Evolutionary conservation across 164 flowering plant genomes (phyloP).

Genomic region (Sextonia rubra): DNA sequence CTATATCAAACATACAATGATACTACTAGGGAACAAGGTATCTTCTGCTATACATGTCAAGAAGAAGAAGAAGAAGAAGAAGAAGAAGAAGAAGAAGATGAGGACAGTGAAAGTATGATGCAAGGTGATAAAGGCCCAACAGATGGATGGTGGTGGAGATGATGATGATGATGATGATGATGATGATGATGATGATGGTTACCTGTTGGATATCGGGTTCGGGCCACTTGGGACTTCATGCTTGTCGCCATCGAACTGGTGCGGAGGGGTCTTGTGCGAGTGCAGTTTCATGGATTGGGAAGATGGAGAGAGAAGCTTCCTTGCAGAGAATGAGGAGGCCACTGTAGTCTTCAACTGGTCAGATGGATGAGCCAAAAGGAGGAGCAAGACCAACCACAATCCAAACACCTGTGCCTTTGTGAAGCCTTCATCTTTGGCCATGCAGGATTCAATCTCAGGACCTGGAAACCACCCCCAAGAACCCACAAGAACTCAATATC

Average conservation of each 20-base stretch:
- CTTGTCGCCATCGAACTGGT: constrained; percentile 41
- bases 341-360: constrained; percentile 17
- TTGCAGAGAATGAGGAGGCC: constrained; percentile 17
- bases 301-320: constrained; percentile 23
- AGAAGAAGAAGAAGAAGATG: background rate
- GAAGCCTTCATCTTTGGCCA: constrained; percentile 44
- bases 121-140: background rate
- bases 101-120: background rate
- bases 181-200: constrained; percentile 1
- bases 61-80: background rate
- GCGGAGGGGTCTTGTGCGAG: background rate
- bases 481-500: constrained; percentile 74
- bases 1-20: background rate
- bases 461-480: constrained; percentile 59
- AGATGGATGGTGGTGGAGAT: background rate
- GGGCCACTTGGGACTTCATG: constrained; percentile 94
- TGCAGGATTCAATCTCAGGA: constrained; percentile 41
- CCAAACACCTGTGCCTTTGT: constrained; percentile 28
- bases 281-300: constrained; percentile 13
- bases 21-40: background rate
- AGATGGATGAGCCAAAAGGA: constrained; percentile 32
- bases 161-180: background rate
- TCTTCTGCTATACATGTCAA: background rate
- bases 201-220: constrained; percentile 62
- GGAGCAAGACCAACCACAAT: constrained; percentile 29